Evolutionary conservation across 108 stramenopile genomes (phyloP), one percentile per base, ranked within the genome.

Genomic region (Poteriospumella lacustris): DNA sequence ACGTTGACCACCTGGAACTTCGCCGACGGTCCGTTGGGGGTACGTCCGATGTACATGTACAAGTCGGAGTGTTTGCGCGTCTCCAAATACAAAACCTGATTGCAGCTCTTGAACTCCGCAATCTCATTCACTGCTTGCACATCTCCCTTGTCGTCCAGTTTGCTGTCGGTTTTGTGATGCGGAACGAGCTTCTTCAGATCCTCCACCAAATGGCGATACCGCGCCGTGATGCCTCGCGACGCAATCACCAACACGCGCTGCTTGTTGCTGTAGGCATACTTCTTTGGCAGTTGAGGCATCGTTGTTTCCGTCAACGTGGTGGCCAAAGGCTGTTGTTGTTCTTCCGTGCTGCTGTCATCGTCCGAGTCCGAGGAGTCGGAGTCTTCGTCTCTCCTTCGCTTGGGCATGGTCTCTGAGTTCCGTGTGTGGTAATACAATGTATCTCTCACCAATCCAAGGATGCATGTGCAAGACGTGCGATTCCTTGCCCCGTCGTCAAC

Each of bases 111-210:
- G 58, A 97, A 86, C 79, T 96, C 92, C 59, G 93, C 91, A 72
- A 99, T 94, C 68, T 96, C 97, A 79, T 95, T 97, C 47, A 98
- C 89, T 19, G 93, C 68, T 39, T 79, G 79, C 24, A 80, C 29
- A 47, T 80, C 58, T 3, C 79, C 79, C 40, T 80, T 80, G 43
- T 26, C 38, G 59, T 64, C 67, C 26, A 56, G 1, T 40, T 96
- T 96, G 76, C 89, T 88, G 80, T 97, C 98, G 84, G 91, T 95
- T 84, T 97, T 97, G 87, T 94, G 89, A 82, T 99, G 98, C 0
- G 98, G 98, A 43, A 96, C 79, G 19, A 98, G 80, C 39, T 91
- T 91, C 19, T 93, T 89, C 43, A 98, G 83, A 84, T 99, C 98
- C 81, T 95, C 97, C 47, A 99, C 78, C 43, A 99, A 82, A 81